Evolutionary conservation across 345 rosid genomes (phyloP).

Genomic region (Ceriops decandra): DNA sequence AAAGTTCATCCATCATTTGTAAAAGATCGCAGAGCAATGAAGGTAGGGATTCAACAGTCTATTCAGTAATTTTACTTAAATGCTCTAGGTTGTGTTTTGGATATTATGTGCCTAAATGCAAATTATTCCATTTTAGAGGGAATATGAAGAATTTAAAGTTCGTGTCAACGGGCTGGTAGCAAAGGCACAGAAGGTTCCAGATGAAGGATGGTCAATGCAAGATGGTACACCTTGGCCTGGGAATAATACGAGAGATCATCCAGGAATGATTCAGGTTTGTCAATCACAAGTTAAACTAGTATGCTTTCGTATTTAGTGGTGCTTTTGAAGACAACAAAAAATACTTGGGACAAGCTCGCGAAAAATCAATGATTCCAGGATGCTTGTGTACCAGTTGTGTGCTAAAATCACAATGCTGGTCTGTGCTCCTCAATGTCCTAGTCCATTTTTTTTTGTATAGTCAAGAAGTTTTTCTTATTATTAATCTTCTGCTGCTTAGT

Average conservation of each 20-base stretch:
- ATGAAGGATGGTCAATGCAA: slow-evolving; percentile 72
- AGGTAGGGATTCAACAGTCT: slow-evolving; percentile 31
- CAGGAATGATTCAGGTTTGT: slow-evolving; percentile 68
- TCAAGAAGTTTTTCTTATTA: too few species aligned
- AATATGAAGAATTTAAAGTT: slow-evolving; percentile 68
- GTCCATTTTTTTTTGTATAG: too few species aligned
- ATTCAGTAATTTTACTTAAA: background rate
- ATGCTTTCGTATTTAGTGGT: background rate
- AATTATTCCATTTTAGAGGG: slow-evolving; percentile 38
- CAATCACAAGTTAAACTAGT: background rate
- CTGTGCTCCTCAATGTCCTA: too few species aligned
- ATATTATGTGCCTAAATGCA: slow-evolving; percentile 1
- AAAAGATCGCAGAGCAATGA: slow-evolving; percentile 63
- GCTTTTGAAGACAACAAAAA: background rate
- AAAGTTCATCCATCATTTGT: slow-evolving; percentile 57
- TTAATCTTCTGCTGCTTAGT: too few species aligned
- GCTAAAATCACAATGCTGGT: background rate
- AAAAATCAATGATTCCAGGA: background rate
- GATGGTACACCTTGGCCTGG: slow-evolving; percentile 83
- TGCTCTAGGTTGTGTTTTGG: background rate
- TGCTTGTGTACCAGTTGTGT: background rate
- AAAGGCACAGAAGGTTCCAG: slow-evolving; percentile 58
- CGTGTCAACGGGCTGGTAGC: slow-evolving; percentile 56
- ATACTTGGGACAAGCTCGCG: background rate
- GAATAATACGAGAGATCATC: slow-evolving; percentile 59